Conservation (phyloP, 495 filamentous ascomycete species). For the Annulohypoxylon bovei region DNA sequence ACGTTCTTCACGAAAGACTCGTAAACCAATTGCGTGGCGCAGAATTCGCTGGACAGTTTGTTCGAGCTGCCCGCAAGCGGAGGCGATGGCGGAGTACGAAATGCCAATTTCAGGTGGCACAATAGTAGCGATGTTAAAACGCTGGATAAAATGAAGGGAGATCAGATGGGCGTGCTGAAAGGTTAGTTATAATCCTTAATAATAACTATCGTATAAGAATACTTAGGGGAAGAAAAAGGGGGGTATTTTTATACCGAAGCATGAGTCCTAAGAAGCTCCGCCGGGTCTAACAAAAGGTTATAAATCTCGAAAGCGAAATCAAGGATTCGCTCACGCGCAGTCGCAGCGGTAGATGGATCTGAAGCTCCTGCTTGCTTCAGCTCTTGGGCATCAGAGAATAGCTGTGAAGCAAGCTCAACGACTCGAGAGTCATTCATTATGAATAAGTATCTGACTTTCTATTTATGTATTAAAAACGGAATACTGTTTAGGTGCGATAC, state of each 20-base stretch:
- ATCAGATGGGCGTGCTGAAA: not conserved
- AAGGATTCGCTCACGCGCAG: slow-evolving; percentile 2
- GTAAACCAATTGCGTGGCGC: not conserved
- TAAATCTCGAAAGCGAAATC: slow-evolving; percentile 4
- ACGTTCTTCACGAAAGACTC: not conserved
- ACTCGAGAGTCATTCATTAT: slow-evolving; percentile 2
- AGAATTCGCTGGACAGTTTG: not conserved
- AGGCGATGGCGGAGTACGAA: not conserved
- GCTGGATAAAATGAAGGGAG: slow-evolving; percentile 1
- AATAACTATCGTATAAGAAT: not conserved
- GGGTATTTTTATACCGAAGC: not conserved
- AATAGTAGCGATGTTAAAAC: not conserved
- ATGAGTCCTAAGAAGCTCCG: not conserved
- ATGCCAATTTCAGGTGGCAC: not conserved
- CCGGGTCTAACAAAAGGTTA: slow-evolving; percentile 1
- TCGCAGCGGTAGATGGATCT: not conserved
- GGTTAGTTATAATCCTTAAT: not conserved
- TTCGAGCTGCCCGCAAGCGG: not conserved
- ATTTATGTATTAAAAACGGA: not conserved
- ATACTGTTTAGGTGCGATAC: not conserved
- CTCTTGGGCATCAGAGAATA: not conserved
- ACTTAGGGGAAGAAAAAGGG: not conserved
- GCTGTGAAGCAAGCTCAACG: not conserved
- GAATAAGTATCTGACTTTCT: not conserved
- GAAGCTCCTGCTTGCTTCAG: not conserved